A percentile compares a stretch with the other conserved stretches of the same genome.
Conservation (phyloP, 1,139 yeast species). For the Hansenula sp. region DNA sequence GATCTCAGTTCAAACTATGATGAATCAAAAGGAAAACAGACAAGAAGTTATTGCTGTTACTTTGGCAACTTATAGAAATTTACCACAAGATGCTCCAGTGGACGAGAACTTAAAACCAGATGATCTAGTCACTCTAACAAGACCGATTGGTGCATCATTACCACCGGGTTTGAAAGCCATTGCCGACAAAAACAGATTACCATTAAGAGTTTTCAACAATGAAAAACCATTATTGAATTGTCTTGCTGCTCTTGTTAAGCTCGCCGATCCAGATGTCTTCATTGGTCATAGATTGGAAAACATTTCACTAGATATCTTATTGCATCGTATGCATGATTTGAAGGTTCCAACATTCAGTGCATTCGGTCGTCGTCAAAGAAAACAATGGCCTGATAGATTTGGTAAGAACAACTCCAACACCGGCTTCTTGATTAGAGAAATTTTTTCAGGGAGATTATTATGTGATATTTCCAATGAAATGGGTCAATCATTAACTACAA, state of each 20-base stretch:
- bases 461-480: conserved; percentile 94
- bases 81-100: conserved; percentile 73
- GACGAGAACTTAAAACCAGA: conserved; percentile 51
- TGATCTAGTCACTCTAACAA: conserved; percentile 62
- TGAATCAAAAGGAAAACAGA: conserved; percentile 66
- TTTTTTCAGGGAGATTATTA: conserved; percentile 80
- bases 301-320: conserved; percentile 72
- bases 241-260: conserved; percentile 67
- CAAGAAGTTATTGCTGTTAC: conserved; percentile 90
- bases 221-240: conserved; percentile 74
- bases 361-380: conserved; percentile 76
- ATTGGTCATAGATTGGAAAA: conserved; percentile 85
- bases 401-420: conserved; percentile 45
- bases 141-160: conserved; percentile 63
- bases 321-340: conserved; percentile 77
- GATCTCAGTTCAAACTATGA: conserved; percentile 72
- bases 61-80: conserved; percentile 58
- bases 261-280: conserved; percentile 84
- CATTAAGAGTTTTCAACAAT: conserved; percentile 56
- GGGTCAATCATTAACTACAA: conserved; percentile 88
- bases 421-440: conserved; percentile 57
- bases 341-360: conserved; percentile 75
- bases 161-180: conserved; percentile 71
- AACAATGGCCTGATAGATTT: conserved; percentile 72
- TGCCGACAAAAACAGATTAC: conserved; percentile 47